Evolutionary conservation across 371 early-diverging fungal genomes (phyloP).

Genomic region (Dinochytrium kinnereticum): DNA sequence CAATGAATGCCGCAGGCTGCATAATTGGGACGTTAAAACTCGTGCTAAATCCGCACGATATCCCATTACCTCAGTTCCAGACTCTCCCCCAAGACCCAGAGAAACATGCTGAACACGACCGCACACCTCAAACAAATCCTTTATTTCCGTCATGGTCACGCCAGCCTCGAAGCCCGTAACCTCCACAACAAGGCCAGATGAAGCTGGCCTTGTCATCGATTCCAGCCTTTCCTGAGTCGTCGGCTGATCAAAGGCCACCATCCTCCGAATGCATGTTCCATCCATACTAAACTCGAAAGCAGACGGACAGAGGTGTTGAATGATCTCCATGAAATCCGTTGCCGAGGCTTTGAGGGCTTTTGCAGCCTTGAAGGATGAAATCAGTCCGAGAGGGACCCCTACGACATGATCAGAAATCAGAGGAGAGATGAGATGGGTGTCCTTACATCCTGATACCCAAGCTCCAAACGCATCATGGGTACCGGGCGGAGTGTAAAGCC

Average conservation of each 20-base stretch:
- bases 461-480: neutral
- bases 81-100: neutral
- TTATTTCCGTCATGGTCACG: constrained; percentile 6
- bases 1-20: constrained; percentile 9
- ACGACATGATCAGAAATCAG: neutral
- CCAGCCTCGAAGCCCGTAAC: constrained; percentile 9
- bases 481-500: neutral
- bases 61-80: neutral
- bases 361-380: constrained; percentile 17
- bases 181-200: constrained; percentile 5
- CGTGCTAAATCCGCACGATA: neutral
- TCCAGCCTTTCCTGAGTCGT: constrained; percentile 5
- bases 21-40: neutral
- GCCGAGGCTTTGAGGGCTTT: neutral
- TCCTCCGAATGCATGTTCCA: neutral
- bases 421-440: neutral
- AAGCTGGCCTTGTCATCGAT: neutral
- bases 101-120: constrained; percentile 11
- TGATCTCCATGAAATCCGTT: neutral
- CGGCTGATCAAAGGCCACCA: constrained; percentile 1
- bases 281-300: constrained; percentile 13
- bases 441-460: constrained; percentile 17
- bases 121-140: constrained; percentile 14
- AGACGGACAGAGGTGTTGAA: neutral
- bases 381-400: constrained; percentile 18